Percentiles rank a stretch among this genome's conserved stretches.
Conservation (phyloP, 2,329 filamentous ascomycete genomes). For the Pseudogymnoascus sp. region DNA sequence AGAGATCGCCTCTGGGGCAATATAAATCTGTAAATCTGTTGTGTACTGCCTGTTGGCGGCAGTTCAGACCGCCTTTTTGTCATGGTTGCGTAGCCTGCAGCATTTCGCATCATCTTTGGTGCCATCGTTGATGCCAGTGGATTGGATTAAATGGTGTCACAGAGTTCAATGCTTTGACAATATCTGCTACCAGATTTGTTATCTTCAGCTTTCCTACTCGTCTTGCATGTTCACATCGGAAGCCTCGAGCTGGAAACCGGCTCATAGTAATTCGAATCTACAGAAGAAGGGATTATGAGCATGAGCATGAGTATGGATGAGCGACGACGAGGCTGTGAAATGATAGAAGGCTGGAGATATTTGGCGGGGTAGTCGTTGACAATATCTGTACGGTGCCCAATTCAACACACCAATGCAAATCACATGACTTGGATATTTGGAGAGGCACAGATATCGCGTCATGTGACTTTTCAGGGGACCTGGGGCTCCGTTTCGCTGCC, state of each 20-base stretch:
- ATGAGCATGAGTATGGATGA: neutral
- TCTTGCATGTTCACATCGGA: neutral
- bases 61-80: slow-evolving; percentile 3
- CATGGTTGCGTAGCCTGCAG: neutral
- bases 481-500: slow-evolving; percentile 5
- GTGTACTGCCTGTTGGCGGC: neutral
- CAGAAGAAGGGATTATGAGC: neutral
- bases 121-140: neutral
- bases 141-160: neutral
- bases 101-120: neutral
- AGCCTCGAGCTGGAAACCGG: no score
- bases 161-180: neutral
- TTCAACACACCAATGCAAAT: neutral
- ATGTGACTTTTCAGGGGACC: neutral
- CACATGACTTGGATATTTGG: neutral
- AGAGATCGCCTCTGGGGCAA: neutral
- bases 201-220: neutral
- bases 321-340: neutral
- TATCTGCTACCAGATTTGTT: neutral
- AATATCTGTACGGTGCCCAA: neutral
- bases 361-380: neutral
- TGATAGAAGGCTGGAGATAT: neutral
- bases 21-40: neutral
- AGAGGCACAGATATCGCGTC: neutral
- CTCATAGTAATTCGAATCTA: neutral